Evolutionary conservation across 2,329 filamentous ascomycete genomes (phyloP), one percentile per base, ranked within the genome.

Genomic region (Stagonosporopsis cucurbitacearum): DNA sequence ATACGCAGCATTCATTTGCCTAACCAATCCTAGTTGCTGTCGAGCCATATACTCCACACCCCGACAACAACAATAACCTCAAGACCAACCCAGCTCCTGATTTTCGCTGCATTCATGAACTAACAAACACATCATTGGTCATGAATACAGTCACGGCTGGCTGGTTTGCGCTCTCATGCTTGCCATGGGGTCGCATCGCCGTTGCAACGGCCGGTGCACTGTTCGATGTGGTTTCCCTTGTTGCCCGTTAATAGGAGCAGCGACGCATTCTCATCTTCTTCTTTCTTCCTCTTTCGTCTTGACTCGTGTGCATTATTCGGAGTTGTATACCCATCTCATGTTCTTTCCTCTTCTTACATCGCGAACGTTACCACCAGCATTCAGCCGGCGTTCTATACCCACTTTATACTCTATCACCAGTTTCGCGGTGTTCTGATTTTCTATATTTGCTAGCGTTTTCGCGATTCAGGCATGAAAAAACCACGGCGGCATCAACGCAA

Each of bases 121-220:
- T 15, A 2, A 30, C 33, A n/a, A 41, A 25, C 1, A 41, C 32
- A 1, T 35, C 44, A n/a, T 2, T 45, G 1, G 33, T 42, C 4
- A 45, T 43, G 37, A 41, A 49, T 11, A 45, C 22, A 7, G 30
- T 49, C 9, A 8, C 33, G 4, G 17, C 39, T 4, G 33, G 43
- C 5, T 41, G 32, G 22, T 57, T 45, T 4, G 26, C 22, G 2
- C 25, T 53, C 11, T 49, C 48, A 1, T 45, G 43, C 5, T 7
- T 53, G 3, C 49, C 54, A 0, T 57, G 49, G 54, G 17, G 26
- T 7, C 17, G 44, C 19, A 32, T 52, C 2, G 35, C 33, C 3
- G 15, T 53, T 2, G 40, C 48, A 6, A 26, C 49, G 17, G 49
- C 44, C 5, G 40, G 44, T 2, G 22, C 33, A 1, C 9, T 53